Conservation (phyloP, 208 protist genomes). For the Jaenimonas drosophilae region DNA sequence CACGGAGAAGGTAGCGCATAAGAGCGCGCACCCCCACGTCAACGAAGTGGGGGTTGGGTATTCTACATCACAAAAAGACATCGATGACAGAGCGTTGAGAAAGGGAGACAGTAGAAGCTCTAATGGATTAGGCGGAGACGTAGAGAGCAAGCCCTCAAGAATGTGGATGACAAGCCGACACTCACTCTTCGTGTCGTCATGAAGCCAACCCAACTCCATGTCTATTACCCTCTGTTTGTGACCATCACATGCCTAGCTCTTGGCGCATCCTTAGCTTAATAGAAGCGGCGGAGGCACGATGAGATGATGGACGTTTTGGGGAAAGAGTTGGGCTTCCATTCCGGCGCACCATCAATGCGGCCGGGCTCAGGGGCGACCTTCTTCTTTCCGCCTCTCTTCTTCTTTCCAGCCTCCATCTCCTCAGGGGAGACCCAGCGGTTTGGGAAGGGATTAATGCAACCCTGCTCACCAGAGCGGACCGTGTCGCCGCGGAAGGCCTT, state of each 20-base stretch:
- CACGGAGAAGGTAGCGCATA: too few relatives aligned
- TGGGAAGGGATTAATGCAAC: conserved; percentile 59
- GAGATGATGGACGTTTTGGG: conserved; percentile 60
- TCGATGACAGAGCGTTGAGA: too few relatives aligned
- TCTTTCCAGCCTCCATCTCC: conserved; percentile 9
- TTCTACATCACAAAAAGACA: too few relatives aligned
- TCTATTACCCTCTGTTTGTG: background rate
- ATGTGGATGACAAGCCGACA: too few relatives aligned
- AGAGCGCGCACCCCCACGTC: too few relatives aligned
- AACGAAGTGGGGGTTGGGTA: too few relatives aligned
- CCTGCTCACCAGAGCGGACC: conserved; percentile 24
- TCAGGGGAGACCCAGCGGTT: conserved; percentile 56
- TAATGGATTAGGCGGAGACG: too few relatives aligned
- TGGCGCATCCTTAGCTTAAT: conserved; percentile 23
- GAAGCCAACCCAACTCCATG: too few relatives aligned
- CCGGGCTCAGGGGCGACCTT: conserved; percentile 15
- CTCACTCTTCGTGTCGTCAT: too few relatives aligned
- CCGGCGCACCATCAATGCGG: conserved; percentile 16
- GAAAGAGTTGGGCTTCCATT: conserved; percentile 79
- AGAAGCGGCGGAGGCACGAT: conserved; percentile 74
- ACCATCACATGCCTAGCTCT: conserved; percentile 5
- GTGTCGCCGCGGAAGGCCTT: conserved; percentile 36
- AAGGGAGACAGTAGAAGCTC: too few relatives aligned
- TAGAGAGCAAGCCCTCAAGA: too few relatives aligned
- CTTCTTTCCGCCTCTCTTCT: conserved; percentile 11